Base-by-base conservation (phyloP, 1,284 basidiomycete species). In the Anthracocystis walkeri region DNA sequence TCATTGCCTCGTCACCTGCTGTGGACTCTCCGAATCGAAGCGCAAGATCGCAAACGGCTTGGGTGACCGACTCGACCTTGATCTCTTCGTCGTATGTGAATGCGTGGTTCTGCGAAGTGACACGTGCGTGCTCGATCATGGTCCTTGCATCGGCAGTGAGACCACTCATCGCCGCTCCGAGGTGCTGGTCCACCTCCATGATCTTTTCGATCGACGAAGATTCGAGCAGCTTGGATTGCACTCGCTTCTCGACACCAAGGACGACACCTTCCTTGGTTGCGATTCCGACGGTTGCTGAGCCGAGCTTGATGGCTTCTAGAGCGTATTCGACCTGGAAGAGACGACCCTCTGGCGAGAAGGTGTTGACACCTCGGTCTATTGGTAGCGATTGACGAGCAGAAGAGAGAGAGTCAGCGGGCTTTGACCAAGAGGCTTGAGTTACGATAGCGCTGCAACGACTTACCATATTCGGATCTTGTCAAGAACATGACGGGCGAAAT, bases 51-150 rank as follows among this genome's bases (percentile, higher is more conserved):
- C 95, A 98, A 44, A 99, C 95, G 0, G 96, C 94, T 88, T 99
- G 97, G 3, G 97, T 97, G 62, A 91, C 94, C 50, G 71, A 78
- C 46, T 81, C 80, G 52, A 99, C 94, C 84, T 94, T 94, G 87
- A 99, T 99, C 80, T 87, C 89, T 87, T 99, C 97, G 87, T 99
- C 93, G 86, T 97, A 99, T 7, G 93, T 97, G 88, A 99, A 99
- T 1, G 91, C 87, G 87, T 99, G 97, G 87, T 96, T 97, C 87
- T 98, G 73, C 54, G 68, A 71, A 11, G 96, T 98, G 62, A 98
- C 94, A 67, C 96, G 90, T n/a, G 96, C 97, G 86, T 99, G 97
- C 89, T 99, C 97, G 86, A 99, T 94, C 93, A 99, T 99, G 49
- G 97, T 99, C 77, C 97, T 90, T 55, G 97, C 97, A 87, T 99